These are phyloP conservation scores for Physcia stellaris DNA, from an alignment of 495 filamentous ascomycete genomes.

Conservation along the genomic window DNA sequence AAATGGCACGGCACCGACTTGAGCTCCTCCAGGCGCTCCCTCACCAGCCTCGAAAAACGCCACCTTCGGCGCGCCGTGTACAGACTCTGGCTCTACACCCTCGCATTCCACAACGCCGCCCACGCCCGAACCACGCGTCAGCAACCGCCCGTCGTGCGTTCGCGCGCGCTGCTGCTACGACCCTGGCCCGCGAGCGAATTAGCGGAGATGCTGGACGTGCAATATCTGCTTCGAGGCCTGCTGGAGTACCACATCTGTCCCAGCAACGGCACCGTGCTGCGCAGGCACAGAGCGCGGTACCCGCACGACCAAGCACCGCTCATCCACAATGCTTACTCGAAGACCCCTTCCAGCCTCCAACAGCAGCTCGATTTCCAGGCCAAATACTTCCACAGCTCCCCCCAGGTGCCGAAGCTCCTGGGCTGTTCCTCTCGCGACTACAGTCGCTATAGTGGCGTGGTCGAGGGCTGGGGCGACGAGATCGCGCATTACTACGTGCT, in stretches of 20 bases:
- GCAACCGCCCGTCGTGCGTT: slow-evolving; percentile 26
- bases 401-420: slow-evolving; percentile 10
- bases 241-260: slow-evolving; percentile 43
- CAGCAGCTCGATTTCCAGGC: neutral
- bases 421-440: slow-evolving; percentile 13
- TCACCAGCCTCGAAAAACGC: slow-evolving; percentile 40
- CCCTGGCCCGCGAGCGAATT: slow-evolving; percentile 41
- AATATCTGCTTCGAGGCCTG: slow-evolving; percentile 34
- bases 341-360: slow-evolving; percentile 24
- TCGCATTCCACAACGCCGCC: slow-evolving; percentile 38
- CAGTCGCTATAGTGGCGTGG: slow-evolving; percentile 18
- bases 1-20: slow-evolving; percentile 43
- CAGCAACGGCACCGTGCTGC: slow-evolving; percentile 44
- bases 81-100: slow-evolving; percentile 51
- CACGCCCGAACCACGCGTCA: slow-evolving; percentile 35
- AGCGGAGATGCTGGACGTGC: slow-evolving; percentile 43
- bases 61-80: slow-evolving; percentile 55
- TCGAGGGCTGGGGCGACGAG: slow-evolving; percentile 49
- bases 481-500: slow-evolving; percentile 49
- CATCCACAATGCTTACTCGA: slow-evolving; percentile 39
- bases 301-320: slow-evolving; percentile 34
- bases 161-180: slow-evolving; percentile 40
- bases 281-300: slow-evolving; percentile 41
- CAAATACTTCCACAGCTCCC: slow-evolving; percentile 12
- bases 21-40: slow-evolving; percentile 46